Percentiles rank a stretch among this genome's conserved stretches.
Conservation (phyloP, 2,329 filamentous ascomycete species). For the Onygenales sp. region DNA sequence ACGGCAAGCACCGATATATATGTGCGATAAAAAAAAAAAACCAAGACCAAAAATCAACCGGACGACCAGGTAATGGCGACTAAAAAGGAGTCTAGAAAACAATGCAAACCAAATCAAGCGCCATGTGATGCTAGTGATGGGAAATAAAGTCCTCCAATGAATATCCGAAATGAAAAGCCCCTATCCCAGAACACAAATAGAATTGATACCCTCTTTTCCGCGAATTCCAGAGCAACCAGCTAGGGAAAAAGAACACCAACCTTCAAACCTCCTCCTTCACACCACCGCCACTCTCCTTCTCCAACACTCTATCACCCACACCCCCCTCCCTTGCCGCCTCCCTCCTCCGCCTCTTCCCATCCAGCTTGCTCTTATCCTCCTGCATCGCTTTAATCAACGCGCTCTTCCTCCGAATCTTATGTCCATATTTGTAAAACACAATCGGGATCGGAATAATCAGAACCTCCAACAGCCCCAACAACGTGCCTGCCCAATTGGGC, state of each 20-base stretch:
- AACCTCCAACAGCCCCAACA: slow-evolving; percentile 65
- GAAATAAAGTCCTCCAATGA: no score
- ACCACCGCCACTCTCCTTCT: neutral
- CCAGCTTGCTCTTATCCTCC: slow-evolving; percentile 39
- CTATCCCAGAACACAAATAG: no score
- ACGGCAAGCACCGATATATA: no score
- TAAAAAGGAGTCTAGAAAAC: no score
- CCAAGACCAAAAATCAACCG: no score
- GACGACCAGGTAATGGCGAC: no score
- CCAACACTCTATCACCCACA: neutral
- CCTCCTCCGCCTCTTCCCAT: slow-evolving; percentile 29
- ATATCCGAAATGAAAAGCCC: no score
- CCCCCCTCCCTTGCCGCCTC: slow-evolving; percentile 10
- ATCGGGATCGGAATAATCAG: slow-evolving; percentile 69
- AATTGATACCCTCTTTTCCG: no score
- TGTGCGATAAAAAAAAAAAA: no score
- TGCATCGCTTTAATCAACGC: slow-evolving; percentile 49
- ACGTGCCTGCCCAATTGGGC: slow-evolving; percentile 68
- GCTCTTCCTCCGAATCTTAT: slow-evolving; percentile 48
- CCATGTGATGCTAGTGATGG: no score
- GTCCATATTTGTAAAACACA: slow-evolving; percentile 59
- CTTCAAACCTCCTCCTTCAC: slow-evolving; percentile 2
- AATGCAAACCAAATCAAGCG: no score
- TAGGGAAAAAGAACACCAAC: neutral
- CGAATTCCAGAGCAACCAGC: neutral